phyloP scores from a whole-genome alignment of 2,329 filamentous ascomycete species.

The Diaporthe caulivora region DNA sequence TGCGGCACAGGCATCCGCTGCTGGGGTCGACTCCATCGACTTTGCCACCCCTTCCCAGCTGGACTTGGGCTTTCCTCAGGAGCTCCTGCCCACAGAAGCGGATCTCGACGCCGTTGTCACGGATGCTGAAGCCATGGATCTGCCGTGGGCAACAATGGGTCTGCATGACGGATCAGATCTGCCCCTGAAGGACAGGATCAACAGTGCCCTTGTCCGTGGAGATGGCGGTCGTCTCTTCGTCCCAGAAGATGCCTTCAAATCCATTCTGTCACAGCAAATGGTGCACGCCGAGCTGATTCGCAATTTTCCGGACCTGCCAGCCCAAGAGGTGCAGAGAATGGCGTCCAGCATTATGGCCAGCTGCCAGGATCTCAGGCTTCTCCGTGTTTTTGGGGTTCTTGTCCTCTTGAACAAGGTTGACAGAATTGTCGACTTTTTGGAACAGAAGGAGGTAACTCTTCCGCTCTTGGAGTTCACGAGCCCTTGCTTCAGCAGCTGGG shows the following conservation, averaged over 20 bases:
- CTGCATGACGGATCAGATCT: constrained; percentile 10
- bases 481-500: constrained; percentile 35
- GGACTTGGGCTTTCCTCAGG: constrained; percentile 4
- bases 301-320: constrained; percentile 17
- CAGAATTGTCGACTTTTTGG: constrained; percentile 29
- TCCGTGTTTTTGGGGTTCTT: constrained; percentile 35
- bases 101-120: constrained; percentile 8
- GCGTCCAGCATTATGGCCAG: constrained; percentile 26
- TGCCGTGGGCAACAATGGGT: constrained; percentile 32
- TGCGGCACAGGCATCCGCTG: constrained; percentile 23
- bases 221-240: constrained; percentile 37
- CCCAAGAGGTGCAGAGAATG: constrained; percentile 30
- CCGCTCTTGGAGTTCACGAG: constrained; percentile 24
- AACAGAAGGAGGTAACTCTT: constrained; percentile 21
- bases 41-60: constrained; percentile 33
- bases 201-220: constrained; percentile 34
- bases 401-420: constrained; percentile 29
- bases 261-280: constrained; percentile 28
- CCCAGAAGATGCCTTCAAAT: constrained; percentile 31
- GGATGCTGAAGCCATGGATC: constrained; percentile 17
- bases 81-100: not conserved
- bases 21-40: constrained; percentile 35
- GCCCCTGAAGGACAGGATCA: constrained; percentile 37
- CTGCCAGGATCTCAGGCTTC: constrained; percentile 5
- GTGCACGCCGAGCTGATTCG: constrained; percentile 30